Conservation (phyloP, 2,329 filamentous ascomycete species). For the Metarhizium robertsii region DNA sequence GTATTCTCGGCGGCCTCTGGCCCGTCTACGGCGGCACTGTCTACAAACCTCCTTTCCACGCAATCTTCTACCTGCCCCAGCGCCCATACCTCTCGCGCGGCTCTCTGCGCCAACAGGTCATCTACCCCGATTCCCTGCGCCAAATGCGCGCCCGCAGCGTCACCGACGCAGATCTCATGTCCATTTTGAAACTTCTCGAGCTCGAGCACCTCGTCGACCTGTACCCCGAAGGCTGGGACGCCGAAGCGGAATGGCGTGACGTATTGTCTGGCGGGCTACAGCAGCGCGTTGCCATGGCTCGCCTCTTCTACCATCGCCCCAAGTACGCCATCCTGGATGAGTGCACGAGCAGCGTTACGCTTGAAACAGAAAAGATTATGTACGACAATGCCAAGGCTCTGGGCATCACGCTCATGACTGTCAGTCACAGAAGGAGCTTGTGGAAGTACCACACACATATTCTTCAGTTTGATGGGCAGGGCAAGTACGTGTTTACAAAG, state of each 20-base stretch:
- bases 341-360: slow-evolving; percentile 89
- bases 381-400: slow-evolving; percentile 91
- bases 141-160: slow-evolving; percentile 80
- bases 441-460: slow-evolving; percentile 97
- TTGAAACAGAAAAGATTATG: slow-evolving; percentile 92
- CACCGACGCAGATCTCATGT: slow-evolving; percentile 69
- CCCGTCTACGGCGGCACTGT: slow-evolving; percentile 94
- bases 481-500: slow-evolving; percentile 78
- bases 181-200: slow-evolving; percentile 69
- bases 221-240: slow-evolving; percentile 74
- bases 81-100: slow-evolving; percentile 88
- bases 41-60: slow-evolving; percentile 79
- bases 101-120: slow-evolving; percentile 90
- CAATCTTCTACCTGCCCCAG: slow-evolving; percentile 98
- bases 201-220: slow-evolving; percentile 75
- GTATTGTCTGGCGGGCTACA: slow-evolving; percentile 87
- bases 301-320: slow-evolving; percentile 87
- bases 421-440: slow-evolving; percentile 79
- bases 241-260: slow-evolving; percentile 93
- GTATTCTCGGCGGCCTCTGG: slow-evolving; percentile 93
- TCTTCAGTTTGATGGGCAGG: slow-evolving; percentile 92
- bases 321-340: slow-evolving; percentile 95
- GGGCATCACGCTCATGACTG: slow-evolving; percentile 94
- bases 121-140: slow-evolving; percentile 82
- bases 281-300: slow-evolving; percentile 93